These are phyloP conservation scores for Aspergillus luchuensis DNA, from an alignment of 2,329 filamentous ascomycete species.

Conservation along the genomic window DNA sequence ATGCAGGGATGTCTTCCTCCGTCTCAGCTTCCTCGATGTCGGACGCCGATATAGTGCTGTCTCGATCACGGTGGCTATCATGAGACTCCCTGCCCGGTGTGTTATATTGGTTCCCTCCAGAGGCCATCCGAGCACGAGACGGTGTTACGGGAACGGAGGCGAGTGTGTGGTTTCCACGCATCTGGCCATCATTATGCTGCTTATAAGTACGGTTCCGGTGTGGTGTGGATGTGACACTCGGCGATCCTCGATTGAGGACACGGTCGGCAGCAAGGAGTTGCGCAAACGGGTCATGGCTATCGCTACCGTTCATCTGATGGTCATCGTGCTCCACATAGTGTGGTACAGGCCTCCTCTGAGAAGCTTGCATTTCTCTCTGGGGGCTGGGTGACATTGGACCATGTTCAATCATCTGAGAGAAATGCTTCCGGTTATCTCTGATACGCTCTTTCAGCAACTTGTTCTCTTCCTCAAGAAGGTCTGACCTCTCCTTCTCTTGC, in stretches of 20 bases:
- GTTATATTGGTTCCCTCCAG: slow-evolving; percentile 56
- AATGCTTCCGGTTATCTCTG: slow-evolving; percentile 83
- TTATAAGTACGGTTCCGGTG: slow-evolving; percentile 52
- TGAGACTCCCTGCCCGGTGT: slow-evolving; percentile 60
- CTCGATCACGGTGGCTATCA: slow-evolving; percentile 64
- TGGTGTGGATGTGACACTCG: slow-evolving; percentile 74
- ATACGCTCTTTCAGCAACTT: slow-evolving; percentile 78
- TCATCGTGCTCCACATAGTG: slow-evolving; percentile 45
- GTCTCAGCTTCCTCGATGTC: slow-evolving; percentile 55
- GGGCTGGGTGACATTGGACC: slow-evolving; percentile 67
- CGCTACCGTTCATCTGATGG: slow-evolving; percentile 49
- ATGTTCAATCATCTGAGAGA: slow-evolving; percentile 75
- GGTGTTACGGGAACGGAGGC: slow-evolving; percentile 83
- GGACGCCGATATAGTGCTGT: slow-evolving; percentile 79
- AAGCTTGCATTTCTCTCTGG: slow-evolving; percentile 51
- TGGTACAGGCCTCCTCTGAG: slow-evolving; percentile 44
- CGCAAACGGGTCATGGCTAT: slow-evolving; percentile 68
- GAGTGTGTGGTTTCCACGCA: slow-evolving; percentile 76
- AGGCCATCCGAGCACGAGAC: slow-evolving; percentile 54
- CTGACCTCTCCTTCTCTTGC: slow-evolving; percentile 73
- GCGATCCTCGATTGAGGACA: slow-evolving; percentile 75
- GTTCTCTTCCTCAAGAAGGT: slow-evolving; percentile 72
- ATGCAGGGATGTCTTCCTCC: slow-evolving; percentile 69
- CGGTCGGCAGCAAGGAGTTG: slow-evolving; percentile 73
- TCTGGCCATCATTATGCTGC: slow-evolving; percentile 61